Percentiles rank a stretch among this genome's conserved stretches.
Conservation (phyloP, 306 rosid genomes). For the Malus sieversii region DNA sequence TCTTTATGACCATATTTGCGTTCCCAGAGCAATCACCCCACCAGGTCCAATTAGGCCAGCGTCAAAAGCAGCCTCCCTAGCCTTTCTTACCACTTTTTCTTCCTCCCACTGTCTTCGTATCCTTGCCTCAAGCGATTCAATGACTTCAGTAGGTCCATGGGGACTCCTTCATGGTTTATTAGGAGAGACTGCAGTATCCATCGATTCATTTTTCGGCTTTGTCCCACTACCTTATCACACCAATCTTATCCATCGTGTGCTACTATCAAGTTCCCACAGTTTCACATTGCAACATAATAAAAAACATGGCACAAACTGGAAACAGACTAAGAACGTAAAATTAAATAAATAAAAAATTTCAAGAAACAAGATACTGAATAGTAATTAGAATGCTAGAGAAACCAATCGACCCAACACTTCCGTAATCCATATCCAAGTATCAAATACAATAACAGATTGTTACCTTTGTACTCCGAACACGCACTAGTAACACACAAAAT, state of each 20-base stretch:
- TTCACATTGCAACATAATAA: background rate
- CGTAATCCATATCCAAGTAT: background rate
- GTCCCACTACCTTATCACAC: background rate
- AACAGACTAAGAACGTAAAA: background rate
- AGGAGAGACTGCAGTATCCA: no score
- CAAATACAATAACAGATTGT: background rate
- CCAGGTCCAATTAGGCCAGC: no score
- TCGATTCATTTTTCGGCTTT: no score
- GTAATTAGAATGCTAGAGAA: background rate
- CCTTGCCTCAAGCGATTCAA: background rate
- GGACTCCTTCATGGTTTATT: no score
- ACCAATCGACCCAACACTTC: background rate
- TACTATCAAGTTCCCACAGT: background rate
- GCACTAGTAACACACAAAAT: background rate
- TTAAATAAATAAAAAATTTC: background rate
- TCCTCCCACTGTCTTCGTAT: background rate
- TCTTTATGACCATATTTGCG: no score
- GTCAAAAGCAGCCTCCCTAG: no score
- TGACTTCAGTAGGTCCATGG: no score
- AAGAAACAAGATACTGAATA: background rate
- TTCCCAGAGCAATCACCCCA: no score
- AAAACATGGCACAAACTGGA: background rate
- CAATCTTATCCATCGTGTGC: background rate
- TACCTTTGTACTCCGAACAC: slow-evolving; percentile 9
- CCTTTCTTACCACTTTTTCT: no score